phyloP scores from a whole-genome alignment of 202 grass and related monocot species.

The Bolboschoenoplectus hybrid region DNA sequence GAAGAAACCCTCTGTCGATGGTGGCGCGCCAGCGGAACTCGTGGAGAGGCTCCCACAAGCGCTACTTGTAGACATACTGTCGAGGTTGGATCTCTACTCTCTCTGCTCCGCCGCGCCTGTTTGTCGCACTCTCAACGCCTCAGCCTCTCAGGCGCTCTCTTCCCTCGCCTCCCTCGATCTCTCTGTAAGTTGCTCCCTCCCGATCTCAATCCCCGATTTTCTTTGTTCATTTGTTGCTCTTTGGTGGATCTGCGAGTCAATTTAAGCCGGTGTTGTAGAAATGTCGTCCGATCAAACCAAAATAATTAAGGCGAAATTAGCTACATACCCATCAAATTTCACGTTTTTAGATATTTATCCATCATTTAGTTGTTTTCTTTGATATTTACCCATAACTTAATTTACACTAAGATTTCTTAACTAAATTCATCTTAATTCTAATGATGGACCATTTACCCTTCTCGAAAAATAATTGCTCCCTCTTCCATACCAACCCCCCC shows the following conservation, averaged over 20 bases:
- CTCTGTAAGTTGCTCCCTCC: conserved; percentile 50
- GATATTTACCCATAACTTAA: too few species aligned
- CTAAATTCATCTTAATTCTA: too few species aligned
- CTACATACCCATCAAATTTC: too few species aligned
- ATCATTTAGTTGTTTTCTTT: too few species aligned
- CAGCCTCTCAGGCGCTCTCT: conserved; percentile 52
- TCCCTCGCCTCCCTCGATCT: conserved; percentile 61
- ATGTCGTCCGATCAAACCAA: not conserved
- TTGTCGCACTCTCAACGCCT: conserved; percentile 66
- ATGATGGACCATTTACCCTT: too few species aligned
- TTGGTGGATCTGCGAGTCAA: not conserved
- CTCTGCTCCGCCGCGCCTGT: conserved; percentile 75
- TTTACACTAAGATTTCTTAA: too few species aligned
- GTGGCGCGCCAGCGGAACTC: conserved; percentile 15
- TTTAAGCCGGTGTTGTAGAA: not conserved
- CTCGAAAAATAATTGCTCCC: too few species aligned
- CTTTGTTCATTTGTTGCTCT: not conserved
- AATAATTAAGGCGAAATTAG: not conserved
- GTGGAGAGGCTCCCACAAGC: conserved; percentile 64
- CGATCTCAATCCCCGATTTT: not conserved
- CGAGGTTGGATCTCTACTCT: conserved; percentile 68
- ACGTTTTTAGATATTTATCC: too few species aligned
- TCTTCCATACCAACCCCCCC: too few species aligned
- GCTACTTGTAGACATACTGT: conserved; percentile 69
- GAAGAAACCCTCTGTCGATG: conserved; percentile 48